Percentiles rank a stretch among this genome's conserved stretches.
Conservation (phyloP, 768 basidiomycete genomes). For the Leccinum aurantiacum region DNA sequence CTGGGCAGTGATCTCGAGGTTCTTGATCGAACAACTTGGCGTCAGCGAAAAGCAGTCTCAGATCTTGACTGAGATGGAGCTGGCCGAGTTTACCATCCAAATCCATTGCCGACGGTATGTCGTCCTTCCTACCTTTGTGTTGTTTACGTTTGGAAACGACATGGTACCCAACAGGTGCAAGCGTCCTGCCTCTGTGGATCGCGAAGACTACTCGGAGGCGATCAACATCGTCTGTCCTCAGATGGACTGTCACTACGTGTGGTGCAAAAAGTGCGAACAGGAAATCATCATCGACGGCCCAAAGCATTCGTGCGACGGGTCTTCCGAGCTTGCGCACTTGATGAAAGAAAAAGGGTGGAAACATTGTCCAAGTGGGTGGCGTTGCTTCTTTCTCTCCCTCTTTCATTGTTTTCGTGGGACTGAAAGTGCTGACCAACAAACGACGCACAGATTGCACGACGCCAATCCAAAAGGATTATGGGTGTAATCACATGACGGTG, state of each 20-base stretch:
- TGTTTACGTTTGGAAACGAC: background rate
- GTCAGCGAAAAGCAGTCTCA: constrained; percentile 42
- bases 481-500: constrained; percentile 63
- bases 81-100: constrained; percentile 42
- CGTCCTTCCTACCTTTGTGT: background rate
- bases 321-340: constrained; percentile 50
- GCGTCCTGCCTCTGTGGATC: constrained; percentile 49
- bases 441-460: constrained; percentile 41
- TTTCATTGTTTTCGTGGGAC: background rate
- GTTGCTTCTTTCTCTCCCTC: background rate
- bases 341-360: constrained; percentile 62
- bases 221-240: constrained; percentile 50
- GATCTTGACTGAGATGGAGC: constrained; percentile 47
- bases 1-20: constrained; percentile 38
- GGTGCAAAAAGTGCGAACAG: constrained; percentile 64
- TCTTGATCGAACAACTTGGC: constrained; percentile 45
- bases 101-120: constrained; percentile 52
- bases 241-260: constrained; percentile 46
- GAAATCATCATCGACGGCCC: constrained; percentile 34
- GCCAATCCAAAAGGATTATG: constrained; percentile 49
- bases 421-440: background rate
- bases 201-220: constrained; percentile 41
- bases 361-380: constrained; percentile 54
- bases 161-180: constrained; percentile 42
- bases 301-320: constrained; percentile 59